phyloP scores from a whole-genome alignment of 2,329 filamentous ascomycete genomes.

The Pestalotiopsis fici region DNA sequence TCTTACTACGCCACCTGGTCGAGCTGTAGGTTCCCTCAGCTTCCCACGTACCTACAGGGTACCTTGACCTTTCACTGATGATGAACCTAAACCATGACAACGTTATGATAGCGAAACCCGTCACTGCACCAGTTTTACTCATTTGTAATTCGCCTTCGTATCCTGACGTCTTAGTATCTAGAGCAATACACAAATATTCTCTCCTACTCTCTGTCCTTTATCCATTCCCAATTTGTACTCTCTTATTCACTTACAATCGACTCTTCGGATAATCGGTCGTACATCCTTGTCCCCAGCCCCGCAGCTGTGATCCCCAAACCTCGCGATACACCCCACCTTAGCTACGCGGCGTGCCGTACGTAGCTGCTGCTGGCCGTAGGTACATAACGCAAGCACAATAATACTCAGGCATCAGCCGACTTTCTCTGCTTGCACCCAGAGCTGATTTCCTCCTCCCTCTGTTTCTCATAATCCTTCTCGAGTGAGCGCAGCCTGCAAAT shows the following conservation, averaged over 20 bases:
- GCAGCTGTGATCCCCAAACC: constrained; percentile 5
- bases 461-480: neutral
- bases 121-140: neutral
- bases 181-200: too few relatives aligned
- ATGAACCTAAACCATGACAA: neutral
- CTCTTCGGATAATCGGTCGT: neutral
- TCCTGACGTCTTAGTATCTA: neutral
- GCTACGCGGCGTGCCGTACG: neutral
- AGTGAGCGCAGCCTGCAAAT: too few relatives aligned
- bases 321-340: constrained; percentile 7
- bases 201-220: too few relatives aligned
- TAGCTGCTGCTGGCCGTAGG: neutral
- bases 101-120: neutral
- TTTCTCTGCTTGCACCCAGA: neutral
- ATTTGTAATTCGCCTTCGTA: neutral
- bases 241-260: neutral
- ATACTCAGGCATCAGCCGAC: neutral
- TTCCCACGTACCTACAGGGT: neutral
- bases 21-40: neutral
- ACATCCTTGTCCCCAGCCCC: neutral
- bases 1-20: neutral
- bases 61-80: neutral
- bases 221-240: too few relatives aligned
- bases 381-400: neutral
- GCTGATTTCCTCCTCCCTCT: neutral